A percentile compares a stretch with the other conserved stretches of the same genome.
Evolutionary conservation across 2,329 filamentous ascomycete genomes (phyloP).

Genomic region (Drechslerella dactyloides): DNA sequence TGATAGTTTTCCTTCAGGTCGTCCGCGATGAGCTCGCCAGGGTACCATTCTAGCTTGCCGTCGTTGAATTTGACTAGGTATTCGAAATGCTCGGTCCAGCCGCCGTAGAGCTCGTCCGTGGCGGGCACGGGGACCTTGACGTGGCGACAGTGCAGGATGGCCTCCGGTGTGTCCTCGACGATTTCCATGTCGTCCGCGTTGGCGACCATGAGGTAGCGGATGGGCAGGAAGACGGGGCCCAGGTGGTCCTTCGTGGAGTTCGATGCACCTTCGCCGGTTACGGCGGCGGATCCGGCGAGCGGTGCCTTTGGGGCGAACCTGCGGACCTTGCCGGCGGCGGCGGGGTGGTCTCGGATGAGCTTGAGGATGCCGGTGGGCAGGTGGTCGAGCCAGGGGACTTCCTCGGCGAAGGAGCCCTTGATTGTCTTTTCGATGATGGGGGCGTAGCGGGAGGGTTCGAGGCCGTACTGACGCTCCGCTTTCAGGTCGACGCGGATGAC

Average conservation of each 20-base stretch:
- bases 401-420: not conserved
- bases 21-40: not conserved
- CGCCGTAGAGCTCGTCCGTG: not conserved
- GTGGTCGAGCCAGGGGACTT: not conserved
- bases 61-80: slow-evolving; percentile 3
- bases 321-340: not conserved
- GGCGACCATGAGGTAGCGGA: not conserved
- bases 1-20: not conserved
- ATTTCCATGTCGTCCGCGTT: not conserved
- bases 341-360: not conserved
- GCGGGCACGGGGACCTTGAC: slow-evolving; percentile 1
- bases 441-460: not conserved
- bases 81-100: slow-evolving; percentile 4
- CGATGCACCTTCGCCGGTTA: not conserved
- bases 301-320: not conserved
- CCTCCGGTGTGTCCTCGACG: not conserved
- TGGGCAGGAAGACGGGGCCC: no score
- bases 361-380: not conserved
- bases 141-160: not conserved
- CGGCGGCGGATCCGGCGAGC: not conserved
- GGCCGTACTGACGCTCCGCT: not conserved
- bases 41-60: not conserved
- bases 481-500: not conserved
- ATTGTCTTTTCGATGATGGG: not conserved
- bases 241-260: not conserved